Percentiles rank a stretch among this genome's conserved stretches.
phyloP scores from a whole-genome alignment of 2,329 filamentous ascomycete genomes.

The Pseudogymnoascus sp. region DNA sequence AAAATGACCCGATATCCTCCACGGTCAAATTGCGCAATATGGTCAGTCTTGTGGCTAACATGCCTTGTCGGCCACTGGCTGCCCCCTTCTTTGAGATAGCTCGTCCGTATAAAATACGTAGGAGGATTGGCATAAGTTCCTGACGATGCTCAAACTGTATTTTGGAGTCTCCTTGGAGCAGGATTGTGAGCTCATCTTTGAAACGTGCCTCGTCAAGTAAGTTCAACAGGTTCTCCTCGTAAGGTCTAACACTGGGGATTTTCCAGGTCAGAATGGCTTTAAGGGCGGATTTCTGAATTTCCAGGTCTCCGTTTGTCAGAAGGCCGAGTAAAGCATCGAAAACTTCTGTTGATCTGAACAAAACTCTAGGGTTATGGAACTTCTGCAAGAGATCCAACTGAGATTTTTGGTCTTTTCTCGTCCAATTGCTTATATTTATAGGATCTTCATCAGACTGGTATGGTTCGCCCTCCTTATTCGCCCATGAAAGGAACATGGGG shows the following conservation, averaged over 20 bases:
- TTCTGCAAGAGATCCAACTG: conserved; percentile 74
- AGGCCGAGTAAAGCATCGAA: conserved; percentile 66
- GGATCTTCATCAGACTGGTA: conserved; percentile 22
- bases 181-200: conserved; percentile 84
- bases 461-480: conserved; percentile 36
- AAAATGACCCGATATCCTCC: conserved; percentile 68
- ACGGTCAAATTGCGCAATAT: conserved; percentile 70
- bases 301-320: conserved; percentile 78
- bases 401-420: conserved; percentile 71
- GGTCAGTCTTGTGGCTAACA: conserved; percentile 72
- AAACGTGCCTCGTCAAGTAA: conserved; percentile 86
- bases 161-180: conserved; percentile 67
- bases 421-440: conserved; percentile 44
- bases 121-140: conserved; percentile 73
- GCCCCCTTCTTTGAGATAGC: conserved; percentile 74
- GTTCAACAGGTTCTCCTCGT: conserved; percentile 78
- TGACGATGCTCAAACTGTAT: conserved; percentile 66
- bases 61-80: conserved; percentile 67
- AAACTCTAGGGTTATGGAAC: conserved; percentile 76
- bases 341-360: conserved; percentile 71
- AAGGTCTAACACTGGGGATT: conserved; percentile 61
- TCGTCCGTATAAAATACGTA: conserved; percentile 81
- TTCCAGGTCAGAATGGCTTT: conserved; percentile 89
- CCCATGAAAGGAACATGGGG: conserved; percentile 78
- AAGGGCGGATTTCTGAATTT: conserved; percentile 77